Percentiles rank a stretch among this genome's conserved stretches.
Conservation (phyloP, 2,329 filamentous ascomycete genomes). For the Penicillium capsulatum region DNA sequence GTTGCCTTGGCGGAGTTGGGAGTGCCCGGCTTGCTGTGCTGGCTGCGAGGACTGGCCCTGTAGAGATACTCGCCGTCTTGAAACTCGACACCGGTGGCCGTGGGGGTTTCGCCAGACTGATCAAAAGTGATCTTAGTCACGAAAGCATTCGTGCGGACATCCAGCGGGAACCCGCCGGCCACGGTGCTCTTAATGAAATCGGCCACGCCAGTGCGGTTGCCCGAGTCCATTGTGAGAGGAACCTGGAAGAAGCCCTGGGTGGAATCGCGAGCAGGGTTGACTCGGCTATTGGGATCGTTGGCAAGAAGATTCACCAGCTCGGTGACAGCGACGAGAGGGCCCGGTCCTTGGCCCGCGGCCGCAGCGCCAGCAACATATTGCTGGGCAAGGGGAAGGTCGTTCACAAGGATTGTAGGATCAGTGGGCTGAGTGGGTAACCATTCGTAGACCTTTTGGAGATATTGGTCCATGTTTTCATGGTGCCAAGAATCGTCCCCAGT, state of each 20-base stretch:
- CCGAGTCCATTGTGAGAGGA: background rate
- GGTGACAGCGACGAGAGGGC: slow-evolving; percentile 37
- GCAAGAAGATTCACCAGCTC: slow-evolving; percentile 46
- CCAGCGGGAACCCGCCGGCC: slow-evolving; percentile 48
- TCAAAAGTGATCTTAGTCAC: slow-evolving; percentile 47
- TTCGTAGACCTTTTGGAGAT: slow-evolving; percentile 46
- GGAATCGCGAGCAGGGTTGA: slow-evolving; percentile 45
- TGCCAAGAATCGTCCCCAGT: slow-evolving; percentile 59
- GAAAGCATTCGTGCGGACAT: slow-evolving; percentile 47
- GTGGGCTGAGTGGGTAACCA: slow-evolving; percentile 17
- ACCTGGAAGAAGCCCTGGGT: slow-evolving; percentile 33
- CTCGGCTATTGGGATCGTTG: slow-evolving; percentile 53
- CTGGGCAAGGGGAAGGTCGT: slow-evolving; percentile 52
- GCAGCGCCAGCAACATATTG: slow-evolving; percentile 49
- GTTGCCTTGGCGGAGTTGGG: slow-evolving; percentile 40
- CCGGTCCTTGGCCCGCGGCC: slow-evolving; percentile 50
- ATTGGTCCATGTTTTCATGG: slow-evolving; percentile 53
- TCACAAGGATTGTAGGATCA: slow-evolving; percentile 46
- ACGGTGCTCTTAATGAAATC: slow-evolving; percentile 35
- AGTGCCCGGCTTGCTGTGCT: slow-evolving; percentile 3
- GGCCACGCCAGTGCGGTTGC: slow-evolving; percentile 30
- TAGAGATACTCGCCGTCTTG: slow-evolving; percentile 46
- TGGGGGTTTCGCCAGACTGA: slow-evolving; percentile 14
- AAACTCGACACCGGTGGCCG: slow-evolving; percentile 39
- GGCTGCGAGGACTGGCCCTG: slow-evolving; percentile 39